Evolutionary conservation across 1,284 basidiomycete genomes (phyloP).

Genomic region (Meripilus lineatus): DNA sequence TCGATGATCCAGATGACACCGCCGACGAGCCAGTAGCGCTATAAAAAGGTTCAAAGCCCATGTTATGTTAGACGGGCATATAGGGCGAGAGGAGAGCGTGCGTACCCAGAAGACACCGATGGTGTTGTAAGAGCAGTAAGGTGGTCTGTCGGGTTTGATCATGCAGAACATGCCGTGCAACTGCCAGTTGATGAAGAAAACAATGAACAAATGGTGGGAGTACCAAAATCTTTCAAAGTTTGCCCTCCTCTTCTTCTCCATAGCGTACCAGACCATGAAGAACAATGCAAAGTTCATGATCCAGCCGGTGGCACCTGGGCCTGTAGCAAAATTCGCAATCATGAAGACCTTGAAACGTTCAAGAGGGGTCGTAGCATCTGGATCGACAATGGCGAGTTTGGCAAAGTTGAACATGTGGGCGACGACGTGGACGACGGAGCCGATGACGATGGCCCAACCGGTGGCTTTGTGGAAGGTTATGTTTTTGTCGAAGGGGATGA

Average conservation of each 20-base stretch:
- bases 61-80: too few relatives aligned
- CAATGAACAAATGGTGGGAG: constrained; percentile 81
- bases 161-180: constrained; percentile 94
- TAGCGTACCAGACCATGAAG: constrained; percentile 78
- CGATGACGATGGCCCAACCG: constrained; percentile 81
- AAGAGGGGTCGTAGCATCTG: constrained; percentile 45
- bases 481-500: constrained; percentile 89
- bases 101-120: constrained; percentile 89
- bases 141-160: constrained; percentile 85
- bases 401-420: constrained; percentile 82
- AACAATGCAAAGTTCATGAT: constrained; percentile 73
- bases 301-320: constrained; percentile 91
- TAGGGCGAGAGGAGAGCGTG: constrained; percentile 6
- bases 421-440: constrained; percentile 64
- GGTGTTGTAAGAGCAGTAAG: constrained; percentile 78
- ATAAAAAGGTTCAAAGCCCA: too few relatives aligned
- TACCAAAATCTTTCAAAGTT: constrained; percentile 90
- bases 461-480: constrained; percentile 85
- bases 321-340: constrained; percentile 73
- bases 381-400: constrained; percentile 56
- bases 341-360: constrained; percentile 66
- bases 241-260: constrained; percentile 69
- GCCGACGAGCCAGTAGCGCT: constrained; percentile 88
- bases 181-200: constrained; percentile 90
- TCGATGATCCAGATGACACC: constrained; percentile 82